phyloP scores from a whole-genome alignment of 352 stramenopile species.

The Phytophthora cactorum region DNA sequence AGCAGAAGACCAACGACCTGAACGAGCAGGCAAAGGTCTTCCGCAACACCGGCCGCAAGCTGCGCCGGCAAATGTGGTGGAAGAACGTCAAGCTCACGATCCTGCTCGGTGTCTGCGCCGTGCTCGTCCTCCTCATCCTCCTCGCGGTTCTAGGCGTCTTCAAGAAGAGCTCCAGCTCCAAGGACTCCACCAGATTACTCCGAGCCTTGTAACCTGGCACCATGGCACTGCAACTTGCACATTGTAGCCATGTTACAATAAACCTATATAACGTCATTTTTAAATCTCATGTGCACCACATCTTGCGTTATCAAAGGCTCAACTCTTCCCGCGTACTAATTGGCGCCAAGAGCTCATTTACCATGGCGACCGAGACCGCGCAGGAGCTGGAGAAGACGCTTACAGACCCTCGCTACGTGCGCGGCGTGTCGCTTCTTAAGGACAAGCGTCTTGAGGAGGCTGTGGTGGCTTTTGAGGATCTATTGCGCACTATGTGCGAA shows the following conservation, averaged over 20 bases:
- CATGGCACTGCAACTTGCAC: conserved; percentile 8
- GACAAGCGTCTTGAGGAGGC: conserved; percentile 84
- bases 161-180: conserved; percentile 59
- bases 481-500: conserved; percentile 85
- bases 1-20: conserved; percentile 89
- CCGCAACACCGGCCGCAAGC: conserved; percentile 80
- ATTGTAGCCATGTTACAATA: conserved; percentile 24
- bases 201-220: conserved; percentile 14
- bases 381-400: conserved; percentile 61
- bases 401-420: conserved; percentile 75
- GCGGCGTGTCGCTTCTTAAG: conserved; percentile 73
- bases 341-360: conserved; percentile 9
- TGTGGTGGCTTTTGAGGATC: conserved; percentile 76
- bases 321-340: conserved; percentile 5
- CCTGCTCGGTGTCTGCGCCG: conserved; percentile 56
- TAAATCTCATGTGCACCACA: background rate
- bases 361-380: conserved; percentile 20
- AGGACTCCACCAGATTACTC: conserved; percentile 19
- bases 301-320: conserved; percentile 7
- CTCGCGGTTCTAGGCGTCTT: conserved; percentile 78
- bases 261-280: conserved; percentile 13
- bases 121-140: conserved; percentile 82
- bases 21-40: conserved; percentile 90
- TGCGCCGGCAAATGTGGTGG: conserved; percentile 87
- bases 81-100: conserved; percentile 87